phyloP scores from a whole-genome alignment of 768 basidiomycete genomes.

The Naganishia vaughanmartiniae region DNA sequence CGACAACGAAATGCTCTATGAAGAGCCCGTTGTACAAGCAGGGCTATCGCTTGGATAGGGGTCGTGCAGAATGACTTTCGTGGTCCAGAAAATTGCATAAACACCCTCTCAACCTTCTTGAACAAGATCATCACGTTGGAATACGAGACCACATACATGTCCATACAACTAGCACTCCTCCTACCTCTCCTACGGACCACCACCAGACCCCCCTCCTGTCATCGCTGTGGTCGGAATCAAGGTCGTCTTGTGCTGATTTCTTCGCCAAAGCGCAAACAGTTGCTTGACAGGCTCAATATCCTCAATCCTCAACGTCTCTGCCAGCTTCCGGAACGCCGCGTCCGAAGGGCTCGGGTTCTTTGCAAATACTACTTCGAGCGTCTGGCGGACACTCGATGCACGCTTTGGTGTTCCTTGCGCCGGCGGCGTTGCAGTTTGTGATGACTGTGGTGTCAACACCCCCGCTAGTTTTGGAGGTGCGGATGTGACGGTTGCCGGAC shows the following conservation, averaged over 20 bases:
- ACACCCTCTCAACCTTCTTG: no score
- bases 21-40: no score
- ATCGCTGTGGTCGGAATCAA: background rate
- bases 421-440: background rate
- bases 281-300: constrained; percentile 21
- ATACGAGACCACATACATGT: no score
- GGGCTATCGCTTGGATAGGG: no score
- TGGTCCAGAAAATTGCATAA: no score
- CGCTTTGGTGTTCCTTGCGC: background rate
- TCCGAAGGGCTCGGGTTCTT: constrained; percentile 22
- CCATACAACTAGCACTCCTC: no score
- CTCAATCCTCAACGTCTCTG: constrained; percentile 4
- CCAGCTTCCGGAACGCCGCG: background rate
- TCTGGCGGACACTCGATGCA: constrained; percentile 3
- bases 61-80: no score
- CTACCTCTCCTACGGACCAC: background rate
- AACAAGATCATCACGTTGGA: no score
- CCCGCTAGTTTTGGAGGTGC: background rate
- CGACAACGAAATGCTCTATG: no score
- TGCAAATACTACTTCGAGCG: constrained; percentile 17
- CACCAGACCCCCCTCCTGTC: background rate
- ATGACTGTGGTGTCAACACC: background rate
- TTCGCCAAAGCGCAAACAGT: constrained; percentile 12
- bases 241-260: constrained; percentile 7
- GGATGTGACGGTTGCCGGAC: background rate